Base-by-base conservation (phyloP, 116 monocot species). In the Cymodocea nodosa region DNA sequence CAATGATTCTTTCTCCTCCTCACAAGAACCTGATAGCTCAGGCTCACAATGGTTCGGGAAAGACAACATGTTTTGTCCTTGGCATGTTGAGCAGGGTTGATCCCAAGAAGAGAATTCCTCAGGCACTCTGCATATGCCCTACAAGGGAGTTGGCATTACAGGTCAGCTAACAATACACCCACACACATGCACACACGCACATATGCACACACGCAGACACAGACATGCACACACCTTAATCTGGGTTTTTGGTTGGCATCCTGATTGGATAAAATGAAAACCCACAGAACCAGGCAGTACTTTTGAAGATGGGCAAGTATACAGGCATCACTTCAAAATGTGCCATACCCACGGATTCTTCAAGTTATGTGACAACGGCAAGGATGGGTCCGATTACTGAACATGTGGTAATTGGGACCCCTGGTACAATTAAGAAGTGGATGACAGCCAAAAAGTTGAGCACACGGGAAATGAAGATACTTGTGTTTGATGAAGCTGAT, bases 401-500 rank as follows among this genome's bases (percentile, higher is more conserved):
- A 60, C 97, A 97, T 62, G 82, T 97, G 12, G 85, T 97, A 23
- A 97, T 97, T 56, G 97, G 97, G 22, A 97, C 97, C 20, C 91
- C 97, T 6, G 97, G 97, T 37, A 97, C 97, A 13, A 85, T 97
- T 34, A 97, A 88, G 73, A 97, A 97, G 71, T 85, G 83, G 81
- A 91, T 83, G 53, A 78, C 81, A 6, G 73, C 78, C 12, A 87
- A 69, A 62, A 97, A 97, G 52, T 63, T 97, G 59, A 59, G 68
- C 19, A 83, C 80, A 12, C 59, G 85, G 52, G 85, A 82, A 62
- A 69, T 97, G 61, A 87, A 86, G 66, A 83, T 97, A 68, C 88
- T 97, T 70, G 97, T 91, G 30, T 97, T 91, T 77, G 97, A 97
- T 75, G 97, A 91, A 81, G 97, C 91, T 56, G 91, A 97, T 73